Evolutionary conservation across 116 monocot genomes (phyloP).

Genomic region (Trichopus zeylanicus): DNA sequence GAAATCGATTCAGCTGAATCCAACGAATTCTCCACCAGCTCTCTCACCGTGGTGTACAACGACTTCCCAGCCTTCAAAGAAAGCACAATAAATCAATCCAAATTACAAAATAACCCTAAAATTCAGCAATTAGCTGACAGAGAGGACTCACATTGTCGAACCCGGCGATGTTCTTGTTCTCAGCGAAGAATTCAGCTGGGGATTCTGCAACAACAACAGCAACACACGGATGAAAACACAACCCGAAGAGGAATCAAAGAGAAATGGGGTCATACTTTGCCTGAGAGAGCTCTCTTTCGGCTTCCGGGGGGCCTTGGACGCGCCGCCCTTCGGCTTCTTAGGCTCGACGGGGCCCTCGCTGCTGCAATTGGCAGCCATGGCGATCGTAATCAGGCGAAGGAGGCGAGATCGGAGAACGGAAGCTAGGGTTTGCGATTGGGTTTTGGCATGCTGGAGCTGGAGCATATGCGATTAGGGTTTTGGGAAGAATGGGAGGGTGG

Average conservation of each 20-base stretch:
- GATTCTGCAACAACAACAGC: conserved; percentile 55
- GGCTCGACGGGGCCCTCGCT: conserved; percentile 24
- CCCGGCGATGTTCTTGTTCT: conserved; percentile 99
- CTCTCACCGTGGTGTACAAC: conserved; percentile 84
- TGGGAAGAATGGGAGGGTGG: too few relatives aligned
- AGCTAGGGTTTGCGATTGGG: not conserved
- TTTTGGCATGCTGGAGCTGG: not conserved
- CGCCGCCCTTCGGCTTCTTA: conserved; percentile 31
- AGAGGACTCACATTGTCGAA: conserved; percentile 79
- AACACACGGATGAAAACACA: not conserved
- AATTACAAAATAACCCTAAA: not conserved
- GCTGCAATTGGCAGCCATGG: conserved; percentile 37
- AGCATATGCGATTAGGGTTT: too few relatives aligned
- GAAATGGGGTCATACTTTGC: conserved; percentile 23
- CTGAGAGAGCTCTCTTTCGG: conserved; percentile 60
- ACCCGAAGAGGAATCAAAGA: not conserved
- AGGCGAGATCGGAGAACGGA: not conserved
- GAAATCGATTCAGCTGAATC: conserved; percentile 98
- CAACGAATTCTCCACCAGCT: conserved; percentile 91
- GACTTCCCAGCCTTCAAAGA: conserved; percentile 82
- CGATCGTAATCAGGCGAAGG: not conserved
- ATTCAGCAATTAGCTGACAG: not conserved
- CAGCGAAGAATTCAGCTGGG: conserved; percentile 97
- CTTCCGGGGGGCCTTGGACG: conserved; percentile 31
- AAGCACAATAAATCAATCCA: not conserved